phyloP scores from a whole-genome alignment of 495 filamentous ascomycete species.

The Penicillium taxi region DNA sequence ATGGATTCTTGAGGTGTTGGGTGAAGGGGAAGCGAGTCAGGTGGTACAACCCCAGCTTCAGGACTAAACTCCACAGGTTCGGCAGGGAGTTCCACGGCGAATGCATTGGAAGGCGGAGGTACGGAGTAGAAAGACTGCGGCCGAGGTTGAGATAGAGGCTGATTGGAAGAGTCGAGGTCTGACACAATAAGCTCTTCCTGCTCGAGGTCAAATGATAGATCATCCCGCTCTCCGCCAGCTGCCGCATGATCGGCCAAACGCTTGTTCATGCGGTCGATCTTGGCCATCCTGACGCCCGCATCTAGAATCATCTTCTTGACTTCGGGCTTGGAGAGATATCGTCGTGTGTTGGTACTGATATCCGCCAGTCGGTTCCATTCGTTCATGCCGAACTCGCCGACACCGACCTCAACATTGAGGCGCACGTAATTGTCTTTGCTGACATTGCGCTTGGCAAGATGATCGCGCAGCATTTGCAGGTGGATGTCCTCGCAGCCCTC shows the following conservation, averaged over 20 bases:
- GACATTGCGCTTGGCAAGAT: constrained; percentile 68
- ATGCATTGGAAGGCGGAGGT: constrained; percentile 36
- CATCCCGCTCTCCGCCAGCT: constrained; percentile 25
- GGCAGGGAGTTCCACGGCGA: constrained; percentile 58
- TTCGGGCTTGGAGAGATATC: constrained; percentile 66
- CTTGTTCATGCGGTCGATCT: constrained; percentile 64
- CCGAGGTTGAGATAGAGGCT: neutral
- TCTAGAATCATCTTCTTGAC: constrained; percentile 67
- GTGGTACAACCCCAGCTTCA: constrained; percentile 19
- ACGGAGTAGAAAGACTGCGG: constrained; percentile 14
- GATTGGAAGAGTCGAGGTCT: neutral
- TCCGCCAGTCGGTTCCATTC: constrained; percentile 91
- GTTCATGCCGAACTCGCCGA: constrained; percentile 98
- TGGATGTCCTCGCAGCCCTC: constrained; percentile 93
- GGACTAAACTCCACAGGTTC: constrained; percentile 34
- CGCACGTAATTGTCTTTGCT: constrained; percentile 90
- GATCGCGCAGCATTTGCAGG: constrained; percentile 67
- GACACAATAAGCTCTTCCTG: constrained; percentile 18
- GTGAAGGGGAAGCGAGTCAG: constrained; percentile 27
- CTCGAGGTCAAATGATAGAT: constrained; percentile 21
- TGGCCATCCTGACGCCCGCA: constrained; percentile 73
- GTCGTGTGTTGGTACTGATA: constrained; percentile 82
- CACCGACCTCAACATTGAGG: constrained; percentile 94
- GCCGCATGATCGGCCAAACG: constrained; percentile 35
- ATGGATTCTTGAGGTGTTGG: constrained; percentile 28